Conservation (phyloP, 2,329 filamentous ascomycete genomes). For the Fusarium mangiferae region DNA sequence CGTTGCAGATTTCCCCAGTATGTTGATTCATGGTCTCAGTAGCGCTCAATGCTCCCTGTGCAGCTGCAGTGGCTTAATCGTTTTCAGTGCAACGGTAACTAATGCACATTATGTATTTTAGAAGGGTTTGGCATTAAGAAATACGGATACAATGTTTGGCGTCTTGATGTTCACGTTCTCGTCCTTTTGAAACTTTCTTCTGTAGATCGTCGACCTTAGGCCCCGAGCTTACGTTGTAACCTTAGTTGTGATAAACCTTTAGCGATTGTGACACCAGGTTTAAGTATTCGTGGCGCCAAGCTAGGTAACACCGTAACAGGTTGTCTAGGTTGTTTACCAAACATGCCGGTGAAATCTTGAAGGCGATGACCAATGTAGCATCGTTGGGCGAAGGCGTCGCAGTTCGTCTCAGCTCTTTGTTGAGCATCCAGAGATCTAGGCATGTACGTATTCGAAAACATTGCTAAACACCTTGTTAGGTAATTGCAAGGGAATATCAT, state of each 20-base stretch:
- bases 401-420: slow-evolving; percentile 19
- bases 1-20: slow-evolving; percentile 28
- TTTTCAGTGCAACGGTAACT: not conserved
- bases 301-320: not conserved
- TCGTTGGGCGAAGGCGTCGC: slow-evolving; percentile 7
- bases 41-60: not conserved
- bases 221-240: slow-evolving; percentile 17
- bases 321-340: not conserved
- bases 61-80: slow-evolving; percentile 3
- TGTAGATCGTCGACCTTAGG: not conserved
- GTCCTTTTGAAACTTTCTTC: not conserved
- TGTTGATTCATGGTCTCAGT: not conserved
- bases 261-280: slow-evolving; percentile 20
- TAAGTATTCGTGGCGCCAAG: slow-evolving; percentile 16
- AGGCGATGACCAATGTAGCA: slow-evolving; percentile 13
- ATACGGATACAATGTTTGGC: not conserved
- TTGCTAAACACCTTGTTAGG: not conserved
- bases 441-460: slow-evolving; percentile 2
- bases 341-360: not conserved
- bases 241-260: slow-evolving; percentile 1
- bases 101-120: not conserved
- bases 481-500: not conserved
- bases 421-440: not conserved
- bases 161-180: not conserved
- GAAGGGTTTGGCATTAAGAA: not conserved